Percentiles rank a stretch among this genome's conserved stretches.
phyloP scores from a whole-genome alignment of 2,329 filamentous ascomycete species.

The Epichloe festucae region DNA sequence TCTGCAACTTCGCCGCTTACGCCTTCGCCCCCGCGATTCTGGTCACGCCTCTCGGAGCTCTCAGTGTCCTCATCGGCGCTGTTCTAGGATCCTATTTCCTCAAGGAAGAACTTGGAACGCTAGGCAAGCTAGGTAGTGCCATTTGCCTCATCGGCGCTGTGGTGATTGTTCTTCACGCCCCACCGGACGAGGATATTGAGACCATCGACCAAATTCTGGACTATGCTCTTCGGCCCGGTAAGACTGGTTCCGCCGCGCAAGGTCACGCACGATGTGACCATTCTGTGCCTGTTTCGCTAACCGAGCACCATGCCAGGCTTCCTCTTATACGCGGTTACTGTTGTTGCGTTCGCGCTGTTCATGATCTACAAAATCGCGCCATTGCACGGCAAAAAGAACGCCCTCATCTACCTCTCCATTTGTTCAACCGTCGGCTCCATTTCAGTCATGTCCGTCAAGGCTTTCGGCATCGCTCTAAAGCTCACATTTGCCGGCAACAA shows the following conservation, averaged over 20 bases:
- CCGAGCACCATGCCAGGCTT: constrained; percentile 49
- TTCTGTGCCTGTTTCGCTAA: not conserved
- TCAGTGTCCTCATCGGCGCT: constrained; percentile 89
- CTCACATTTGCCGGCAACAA: constrained; percentile 88
- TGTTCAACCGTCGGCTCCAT: constrained; percentile 95
- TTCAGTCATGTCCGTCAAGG: constrained; percentile 98
- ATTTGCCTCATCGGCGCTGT: constrained; percentile 93
- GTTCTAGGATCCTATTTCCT: constrained; percentile 92
- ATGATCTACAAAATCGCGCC: constrained; percentile 97
- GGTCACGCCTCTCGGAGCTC: constrained; percentile 84
- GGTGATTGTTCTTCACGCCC: constrained; percentile 94
- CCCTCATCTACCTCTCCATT: constrained; percentile 91
- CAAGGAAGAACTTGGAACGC: constrained; percentile 72
- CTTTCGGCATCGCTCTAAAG: constrained; percentile 94
- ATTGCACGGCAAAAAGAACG: constrained; percentile 87
- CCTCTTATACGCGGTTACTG: constrained; percentile 68
- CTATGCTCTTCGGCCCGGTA: constrained; percentile 86
- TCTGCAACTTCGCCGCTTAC: constrained; percentile 96
- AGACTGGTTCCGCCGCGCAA: constrained; percentile 12
- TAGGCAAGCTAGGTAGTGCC: constrained; percentile 90
- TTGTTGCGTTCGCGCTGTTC: constrained; percentile 70
- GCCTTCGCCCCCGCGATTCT: constrained; percentile 98
- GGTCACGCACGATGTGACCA: not conserved
- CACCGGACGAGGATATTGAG: constrained; percentile 80
- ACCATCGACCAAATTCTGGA: constrained; percentile 85